Conservation (phyloP, 2,329 filamentous ascomycete species). For the Aplosporella prunicola region DNA sequence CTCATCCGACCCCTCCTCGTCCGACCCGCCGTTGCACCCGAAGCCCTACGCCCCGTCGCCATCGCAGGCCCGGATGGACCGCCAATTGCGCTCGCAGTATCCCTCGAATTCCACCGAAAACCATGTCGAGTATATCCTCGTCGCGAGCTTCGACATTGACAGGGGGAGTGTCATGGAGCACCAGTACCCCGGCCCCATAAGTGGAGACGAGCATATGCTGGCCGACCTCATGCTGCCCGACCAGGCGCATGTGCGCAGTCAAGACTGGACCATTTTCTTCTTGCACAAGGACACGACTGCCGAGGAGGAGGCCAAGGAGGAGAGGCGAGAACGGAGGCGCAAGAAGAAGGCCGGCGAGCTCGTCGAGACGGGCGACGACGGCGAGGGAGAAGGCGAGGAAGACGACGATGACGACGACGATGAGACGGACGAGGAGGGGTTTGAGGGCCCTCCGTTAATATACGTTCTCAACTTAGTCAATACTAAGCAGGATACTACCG, state of each 20-base stretch:
- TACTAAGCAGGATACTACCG: slow-evolving; percentile 89
- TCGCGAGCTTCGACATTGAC: slow-evolving; percentile 96
- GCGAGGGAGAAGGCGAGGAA: slow-evolving; percentile 39
- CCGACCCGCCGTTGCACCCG: slow-evolving; percentile 14
- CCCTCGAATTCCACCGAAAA: slow-evolving; percentile 51
- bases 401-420: slow-evolving; percentile 42
- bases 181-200: slow-evolving; percentile 90
- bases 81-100: slow-evolving; percentile 38
- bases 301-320: slow-evolving; percentile 60
- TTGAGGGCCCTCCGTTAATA: slow-evolving; percentile 82
- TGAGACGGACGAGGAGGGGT: slow-evolving; percentile 44
- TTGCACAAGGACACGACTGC: slow-evolving; percentile 87
- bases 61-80: slow-evolving; percentile 15
- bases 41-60: slow-evolving; percentile 19
- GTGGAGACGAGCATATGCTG: slow-evolving; percentile 94
- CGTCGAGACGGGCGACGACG: slow-evolving; percentile 33
- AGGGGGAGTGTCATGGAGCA: slow-evolving; percentile 96
- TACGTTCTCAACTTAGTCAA: slow-evolving; percentile 97
- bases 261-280: slow-evolving; percentile 99
- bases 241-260: slow-evolving; percentile 85
- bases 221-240: slow-evolving; percentile 98
- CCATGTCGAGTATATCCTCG: slow-evolving; percentile 97
- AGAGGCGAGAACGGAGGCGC: slow-evolving; percentile 47
- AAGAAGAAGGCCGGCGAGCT: slow-evolving; percentile 38
- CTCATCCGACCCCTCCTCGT: slow-evolving; percentile 22